Base-by-base conservation (phyloP, 768 basidiomycete genomes). In the Hemileccinum rubropunctum region DNA sequence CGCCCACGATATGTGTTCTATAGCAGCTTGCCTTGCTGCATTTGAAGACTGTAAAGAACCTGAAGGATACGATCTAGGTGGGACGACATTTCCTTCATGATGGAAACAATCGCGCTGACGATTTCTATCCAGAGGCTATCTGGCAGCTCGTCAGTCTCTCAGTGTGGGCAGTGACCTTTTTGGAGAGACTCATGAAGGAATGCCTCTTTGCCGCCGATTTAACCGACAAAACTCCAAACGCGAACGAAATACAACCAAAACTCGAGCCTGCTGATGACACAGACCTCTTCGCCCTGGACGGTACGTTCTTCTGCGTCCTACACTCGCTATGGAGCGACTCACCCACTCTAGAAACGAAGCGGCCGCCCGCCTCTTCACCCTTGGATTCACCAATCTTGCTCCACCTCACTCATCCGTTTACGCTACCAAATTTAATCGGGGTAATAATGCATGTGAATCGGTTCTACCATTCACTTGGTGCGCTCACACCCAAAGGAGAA, bases 91-190 rank as follows among this genome's bases (percentile, higher is more conserved):
- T 17, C 17, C 30, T 27, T 30, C 39, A 5, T 5, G 28, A 47
- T 20, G 20, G 17, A 23, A 37, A 26, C 40, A 48, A 52, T 59
- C 41, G 4, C 30, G 15, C 37, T 51, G 44, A 58, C 26, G 7
- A 10, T 36, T 36, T 26, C 46, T 50, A 26, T 49, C 20, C 23
- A 91, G 88, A 82, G 46, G 80, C 84, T 32, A 76, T 82, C 23
- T 91, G 89, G 89, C 83, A 86, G 54, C 73, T 91, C 13, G 78
- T 83, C 40, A 78, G 76, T 9, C 59, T 89, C 40, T 79, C 77
- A 1, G 70, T 68, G 8, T 91, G 86, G 87, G 62, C 80, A 38
- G 69, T 88, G 23, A 67, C 68, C 30, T 82, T 88, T 55, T 53
- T 82, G 17, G 85, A 87, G 61, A 77, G 69, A 45, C 62, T 91